Evolutionary conservation across 2,329 filamentous ascomycete species (phyloP).

Genomic region (Calonectria hawksworthii): DNA sequence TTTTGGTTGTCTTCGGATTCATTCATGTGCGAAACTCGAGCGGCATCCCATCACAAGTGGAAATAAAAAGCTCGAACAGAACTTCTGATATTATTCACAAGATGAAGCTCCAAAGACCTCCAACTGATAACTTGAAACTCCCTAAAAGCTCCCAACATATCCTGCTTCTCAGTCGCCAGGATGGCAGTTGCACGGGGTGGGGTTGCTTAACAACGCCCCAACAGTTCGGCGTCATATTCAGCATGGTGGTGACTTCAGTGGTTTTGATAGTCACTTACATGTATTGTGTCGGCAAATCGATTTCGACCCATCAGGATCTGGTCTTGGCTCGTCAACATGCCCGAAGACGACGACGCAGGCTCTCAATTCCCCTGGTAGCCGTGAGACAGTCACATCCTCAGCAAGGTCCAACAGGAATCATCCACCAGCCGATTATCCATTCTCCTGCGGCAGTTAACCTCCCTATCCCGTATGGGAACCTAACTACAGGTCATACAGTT

Average conservation of each 20-base stretch:
- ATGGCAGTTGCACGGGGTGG: conserved; percentile 51
- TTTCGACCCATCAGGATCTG: conserved; percentile 32
- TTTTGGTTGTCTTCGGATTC: too few relatives aligned
- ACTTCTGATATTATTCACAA: background rate
- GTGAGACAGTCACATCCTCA: conserved; percentile 38
- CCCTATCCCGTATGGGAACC: background rate
- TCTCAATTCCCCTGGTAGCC: background rate
- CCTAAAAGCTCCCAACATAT: background rate
- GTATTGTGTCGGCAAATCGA: conserved; percentile 51
- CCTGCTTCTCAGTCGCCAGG: background rate
- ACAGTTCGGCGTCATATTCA: conserved; percentile 57
- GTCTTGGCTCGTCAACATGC: conserved; percentile 18
- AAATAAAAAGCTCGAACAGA: background rate
- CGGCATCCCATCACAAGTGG: background rate
- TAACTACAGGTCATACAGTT: conserved; percentile 3
- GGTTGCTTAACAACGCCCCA: conserved; percentile 54
- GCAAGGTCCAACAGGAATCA: conserved; percentile 20
- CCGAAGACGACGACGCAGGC: conserved; percentile 16
- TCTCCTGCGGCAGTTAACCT: background rate
- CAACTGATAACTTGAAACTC: too few relatives aligned
- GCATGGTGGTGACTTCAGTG: conserved; percentile 47
- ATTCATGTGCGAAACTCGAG: background rate
- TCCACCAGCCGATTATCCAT: conserved; percentile 39
- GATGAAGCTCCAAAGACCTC: background rate
- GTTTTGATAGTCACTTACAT: conserved; percentile 49